Evolutionary conservation across 179 eudicot species (phyloP).

Genomic region (Actinidia arguta): DNA sequence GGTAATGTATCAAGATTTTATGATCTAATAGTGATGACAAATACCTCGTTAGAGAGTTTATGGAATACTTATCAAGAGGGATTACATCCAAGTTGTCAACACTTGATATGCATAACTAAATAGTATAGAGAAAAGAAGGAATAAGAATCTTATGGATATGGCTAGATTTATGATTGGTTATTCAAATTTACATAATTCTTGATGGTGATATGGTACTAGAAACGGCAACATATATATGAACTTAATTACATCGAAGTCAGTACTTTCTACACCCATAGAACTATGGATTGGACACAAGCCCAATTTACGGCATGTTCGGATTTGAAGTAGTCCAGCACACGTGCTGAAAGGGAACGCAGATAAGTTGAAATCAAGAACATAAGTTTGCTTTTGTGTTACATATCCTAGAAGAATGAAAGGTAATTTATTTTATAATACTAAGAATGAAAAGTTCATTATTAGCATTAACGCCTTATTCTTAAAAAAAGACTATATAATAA

Average conservation of each 20-base stretch:
- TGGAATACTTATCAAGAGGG: background rate
- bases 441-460: background rate
- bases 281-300: background rate
- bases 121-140: too few species aligned
- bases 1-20: background rate
- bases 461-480: background rate
- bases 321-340: background rate
- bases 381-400: too few species aligned
- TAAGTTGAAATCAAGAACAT: too few species aligned
- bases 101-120: background rate
- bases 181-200: too few species aligned
- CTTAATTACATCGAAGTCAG: too few species aligned
- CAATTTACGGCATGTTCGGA: background rate
- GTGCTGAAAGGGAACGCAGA: background rate
- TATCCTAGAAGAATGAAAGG: too few species aligned
- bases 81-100: background rate
- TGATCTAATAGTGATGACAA: background rate
- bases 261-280: too few species aligned
- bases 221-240: too few species aligned
- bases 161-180: too few species aligned
- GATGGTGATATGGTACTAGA: too few species aligned
- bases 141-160: too few species aligned
- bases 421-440: too few species aligned
- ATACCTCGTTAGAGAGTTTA: background rate
- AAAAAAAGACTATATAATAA: background rate